Base-by-base conservation (phyloP, 768 basidiomycete genomes). In the Pleurotus cornucopiae region DNA sequence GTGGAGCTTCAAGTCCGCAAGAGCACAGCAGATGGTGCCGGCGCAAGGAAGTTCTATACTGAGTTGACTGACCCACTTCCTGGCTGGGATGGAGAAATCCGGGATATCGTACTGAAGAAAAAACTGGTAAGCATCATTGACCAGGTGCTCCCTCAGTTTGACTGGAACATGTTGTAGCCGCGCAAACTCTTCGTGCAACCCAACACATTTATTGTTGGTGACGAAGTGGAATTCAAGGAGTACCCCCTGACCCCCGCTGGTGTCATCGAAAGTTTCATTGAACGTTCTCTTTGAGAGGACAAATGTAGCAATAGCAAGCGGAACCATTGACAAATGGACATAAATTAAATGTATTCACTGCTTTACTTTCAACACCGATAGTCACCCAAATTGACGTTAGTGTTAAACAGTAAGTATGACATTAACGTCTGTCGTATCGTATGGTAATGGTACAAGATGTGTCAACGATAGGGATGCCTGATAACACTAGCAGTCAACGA, bases 161-260 rank as follows among this genome's bases (percentile, higher is more conserved):
- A 54, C 11, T 12, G 5, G n/a, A 23, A 9, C 7, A 23, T 48
- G n/a, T 55, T 58, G 54, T 61, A 93, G 86, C 88, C 92, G 14
- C 83, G 92, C 57, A 94, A 91, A 69, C 78, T 91, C 14, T 88
- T 94, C 69, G 85, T 91, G 2, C 92, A 91, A 68, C 88, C 90
- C 2, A 93, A 88, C 63, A 91, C 91, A 12, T 73, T 85, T 61
- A 61, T 92, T 47, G 79, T 79, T 52, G 72, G 83, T 60, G 85
- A 74, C 23, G 82, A 90, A 62, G 88, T 91, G 23, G 73, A 83
- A 53, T 71, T 95, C 58, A 89, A 84, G 67, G 91, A 94, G 63
- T 93, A 93, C 65, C 82, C 88, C 6, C 70, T 89, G 55, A 90
- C 85, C 0, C 64, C 81, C 1, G 84, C 78, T 18, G 93, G 92